These are phyloP conservation scores for Fusarium sp. DNA, from an alignment of 2,329 filamentous ascomycete genomes.

Conservation along the genomic window DNA sequence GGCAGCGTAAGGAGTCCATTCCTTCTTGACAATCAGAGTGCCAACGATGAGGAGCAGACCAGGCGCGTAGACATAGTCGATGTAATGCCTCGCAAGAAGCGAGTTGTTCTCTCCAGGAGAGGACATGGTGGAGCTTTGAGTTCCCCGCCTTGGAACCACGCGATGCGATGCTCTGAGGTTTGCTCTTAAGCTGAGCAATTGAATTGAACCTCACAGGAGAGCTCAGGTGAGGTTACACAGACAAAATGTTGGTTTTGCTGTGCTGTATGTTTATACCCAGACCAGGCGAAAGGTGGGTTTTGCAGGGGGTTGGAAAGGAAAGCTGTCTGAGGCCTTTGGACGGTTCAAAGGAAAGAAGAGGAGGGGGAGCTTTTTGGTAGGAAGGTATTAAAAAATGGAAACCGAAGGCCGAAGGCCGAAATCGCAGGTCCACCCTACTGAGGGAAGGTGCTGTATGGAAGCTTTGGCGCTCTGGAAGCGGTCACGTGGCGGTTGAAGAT, in stretches of 20 bases:
- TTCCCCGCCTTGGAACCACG: constrained; percentile 37
- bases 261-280: constrained; percentile 10
- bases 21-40: constrained; percentile 80
- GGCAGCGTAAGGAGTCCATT: constrained; percentile 79
- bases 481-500: constrained; percentile 30
- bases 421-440: constrained; percentile 3
- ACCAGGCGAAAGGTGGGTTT: constrained; percentile 11
- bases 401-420: constrained; percentile 36
- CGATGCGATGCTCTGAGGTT: constrained; percentile 13
- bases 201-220: constrained; percentile 26
- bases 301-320: constrained; percentile 13
- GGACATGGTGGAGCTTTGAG: constrained; percentile 35
- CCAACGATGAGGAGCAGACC: constrained; percentile 82
- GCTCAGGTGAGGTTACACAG: constrained; percentile 8
- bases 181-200: constrained; percentile 23
- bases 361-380: constrained; percentile 35
- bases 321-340: constrained; percentile 19
- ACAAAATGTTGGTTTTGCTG: background rate
- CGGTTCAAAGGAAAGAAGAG: constrained; percentile 31
- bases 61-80: constrained; percentile 87
- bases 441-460: background rate
- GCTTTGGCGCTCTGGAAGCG: constrained; percentile 15
- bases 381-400: constrained; percentile 29
- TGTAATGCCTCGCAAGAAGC: constrained; percentile 69
- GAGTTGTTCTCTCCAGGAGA: constrained; percentile 48